A percentile compares a stretch with the other conserved stretches of the same genome.
phyloP scores from a whole-genome alignment of 306 rosid genomes.

The Aeschynomene evenia region DNA sequence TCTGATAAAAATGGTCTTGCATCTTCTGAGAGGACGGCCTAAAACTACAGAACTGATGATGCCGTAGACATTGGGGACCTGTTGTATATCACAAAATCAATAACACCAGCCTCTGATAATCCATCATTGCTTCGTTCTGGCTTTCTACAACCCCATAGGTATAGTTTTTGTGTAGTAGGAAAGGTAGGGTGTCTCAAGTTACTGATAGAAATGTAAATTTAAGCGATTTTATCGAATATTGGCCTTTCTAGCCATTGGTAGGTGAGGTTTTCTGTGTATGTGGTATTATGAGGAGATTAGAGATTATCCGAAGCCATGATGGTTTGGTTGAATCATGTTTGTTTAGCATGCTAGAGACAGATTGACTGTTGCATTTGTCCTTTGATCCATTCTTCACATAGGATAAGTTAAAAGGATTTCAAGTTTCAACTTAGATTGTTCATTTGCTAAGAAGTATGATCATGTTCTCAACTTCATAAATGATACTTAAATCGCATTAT shows the following conservation, averaged over 20 bases:
- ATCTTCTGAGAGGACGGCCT: conserved; percentile 48
- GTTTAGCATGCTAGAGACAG: conserved; percentile 13
- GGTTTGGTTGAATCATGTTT: conserved; percentile 25
- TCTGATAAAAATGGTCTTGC: conserved; percentile 50
- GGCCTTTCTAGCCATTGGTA: not conserved
- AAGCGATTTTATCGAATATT: conserved; percentile 1
- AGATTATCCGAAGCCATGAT: conserved; percentile 11
- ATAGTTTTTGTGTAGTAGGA: conserved; percentile 49
- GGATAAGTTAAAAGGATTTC: not conserved
- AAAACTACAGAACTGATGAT: conserved; percentile 8
- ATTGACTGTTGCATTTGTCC: not conserved
- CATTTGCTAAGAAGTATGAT: too few relatives aligned
- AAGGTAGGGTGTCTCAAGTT: conserved; percentile 44
- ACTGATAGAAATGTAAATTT: conserved; percentile 34
- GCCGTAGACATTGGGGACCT: not conserved
- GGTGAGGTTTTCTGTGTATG: conserved; percentile 26
- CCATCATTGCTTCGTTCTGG: conserved; percentile 37
- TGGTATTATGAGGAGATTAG: conserved; percentile 18
- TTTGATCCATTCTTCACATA: not conserved
- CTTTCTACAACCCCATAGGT: conserved; percentile 41
- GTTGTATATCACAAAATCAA: conserved; percentile 21
- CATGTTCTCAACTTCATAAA: not conserved
- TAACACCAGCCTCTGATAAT: conserved; percentile 28
- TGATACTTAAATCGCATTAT: not conserved
- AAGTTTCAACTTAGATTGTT: not conserved